Evolutionary conservation across 1,284 basidiomycete genomes (phyloP), one percentile per base, ranked within the genome.

Genomic region (Rhodotorula sp.): DNA sequence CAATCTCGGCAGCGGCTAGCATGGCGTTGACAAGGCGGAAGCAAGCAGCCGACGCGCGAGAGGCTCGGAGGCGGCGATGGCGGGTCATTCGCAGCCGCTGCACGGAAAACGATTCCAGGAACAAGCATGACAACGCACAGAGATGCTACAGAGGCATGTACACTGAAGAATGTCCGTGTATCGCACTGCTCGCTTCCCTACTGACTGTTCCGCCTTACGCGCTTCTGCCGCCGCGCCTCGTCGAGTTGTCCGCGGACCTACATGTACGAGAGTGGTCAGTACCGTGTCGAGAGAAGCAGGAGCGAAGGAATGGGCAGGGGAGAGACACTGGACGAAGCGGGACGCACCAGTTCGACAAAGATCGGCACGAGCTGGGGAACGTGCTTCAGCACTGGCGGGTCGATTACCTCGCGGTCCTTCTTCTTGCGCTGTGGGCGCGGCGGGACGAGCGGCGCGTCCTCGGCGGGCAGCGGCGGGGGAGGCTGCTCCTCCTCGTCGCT

Each of bases 311-410:
- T 12, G 44, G 10, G 44, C 21, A 3, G 19, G 22, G 13, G 34
- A 13, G 36, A 21, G 17, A 61, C n/a, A n/a, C 7, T 1, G 29
- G 9, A 27, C 39, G 53, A 36, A 19, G 50, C 12, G 3, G 9
- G 39, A 44, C 63, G 41, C 29, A 95, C 93, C 85, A 95, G 88
- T 82, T 97, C 94, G 59, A 90, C 87, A 80, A 97, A 97, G 39
- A 97, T 78, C 1, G 94, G 92, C 48, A 94, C 83, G 36, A 97
- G 80, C 72, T 88, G 85, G 34, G 90, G 89, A 69, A 97, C 87
- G 76, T 90, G 86, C 69, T 85, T 84, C 64, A 97, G 84, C 70
- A 91, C 88, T 1, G 96, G 96, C 61, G 90, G 87, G 74, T 88
- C 86, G 54, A 91, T 82, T 4, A 82, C 79, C 55, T 84, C 80